Conservation (phyloP, 2,329 filamentous ascomycete genomes). For the Sporothrix euskadiensis region DNA sequence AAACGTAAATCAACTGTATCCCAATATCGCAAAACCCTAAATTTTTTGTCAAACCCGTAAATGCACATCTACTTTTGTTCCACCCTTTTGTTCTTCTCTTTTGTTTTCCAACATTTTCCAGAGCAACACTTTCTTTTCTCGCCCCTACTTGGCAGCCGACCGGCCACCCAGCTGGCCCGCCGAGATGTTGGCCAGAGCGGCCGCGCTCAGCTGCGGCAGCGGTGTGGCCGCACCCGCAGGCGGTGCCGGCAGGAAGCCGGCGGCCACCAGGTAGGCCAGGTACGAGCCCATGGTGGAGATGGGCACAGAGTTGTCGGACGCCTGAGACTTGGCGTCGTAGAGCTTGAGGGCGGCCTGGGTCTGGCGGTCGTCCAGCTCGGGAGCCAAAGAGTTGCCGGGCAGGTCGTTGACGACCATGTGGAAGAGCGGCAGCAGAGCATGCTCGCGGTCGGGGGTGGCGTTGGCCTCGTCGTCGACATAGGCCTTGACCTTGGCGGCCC, state of each 20-base stretch:
- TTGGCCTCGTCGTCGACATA: conserved; percentile 67
- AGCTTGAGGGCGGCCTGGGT: conserved; percentile 61
- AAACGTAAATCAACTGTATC: neutral
- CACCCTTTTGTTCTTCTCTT: neutral
- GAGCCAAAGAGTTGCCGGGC: conserved; percentile 66
- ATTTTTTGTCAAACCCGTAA: neutral
- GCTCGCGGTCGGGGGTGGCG: conserved; percentile 54
- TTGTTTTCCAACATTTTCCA: neutral
- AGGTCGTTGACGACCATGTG: conserved; percentile 71
- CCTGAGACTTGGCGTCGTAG: conserved; percentile 48
- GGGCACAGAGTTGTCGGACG: conserved; percentile 56
- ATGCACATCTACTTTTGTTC: conserved; percentile 1
- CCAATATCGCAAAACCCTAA: neutral
- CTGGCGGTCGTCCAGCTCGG: conserved; percentile 73
- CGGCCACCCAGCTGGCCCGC: conserved; percentile 19
- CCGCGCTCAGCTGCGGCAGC: conserved; percentile 19
- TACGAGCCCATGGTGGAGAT: conserved; percentile 64
- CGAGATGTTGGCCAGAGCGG: neutral
- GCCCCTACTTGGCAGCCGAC: conserved; percentile 16
- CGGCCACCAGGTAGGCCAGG: conserved; percentile 61
- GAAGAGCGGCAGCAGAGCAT: conserved; percentile 73
- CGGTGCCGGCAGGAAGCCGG: conserved; percentile 61
- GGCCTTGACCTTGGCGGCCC: conserved; percentile 51
- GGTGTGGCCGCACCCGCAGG: conserved; percentile 25
- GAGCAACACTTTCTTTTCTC: neutral